Evolutionary conservation across 257 asterid genomes (phyloP).

Genomic region (Salvia rosmarinus): DNA sequence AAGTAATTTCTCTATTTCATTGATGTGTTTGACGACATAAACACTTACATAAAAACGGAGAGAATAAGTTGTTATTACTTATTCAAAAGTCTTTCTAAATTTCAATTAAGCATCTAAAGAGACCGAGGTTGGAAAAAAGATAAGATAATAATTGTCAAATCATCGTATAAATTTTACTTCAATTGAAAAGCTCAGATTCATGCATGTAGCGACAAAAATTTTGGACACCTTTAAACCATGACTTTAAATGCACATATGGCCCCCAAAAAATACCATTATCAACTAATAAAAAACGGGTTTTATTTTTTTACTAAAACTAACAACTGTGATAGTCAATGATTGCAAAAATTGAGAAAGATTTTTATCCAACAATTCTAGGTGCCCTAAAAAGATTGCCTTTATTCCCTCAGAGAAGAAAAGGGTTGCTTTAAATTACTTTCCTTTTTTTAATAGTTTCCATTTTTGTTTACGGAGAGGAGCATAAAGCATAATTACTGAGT

Average conservation of each 20-base stretch:
- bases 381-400: constrained; percentile 64
- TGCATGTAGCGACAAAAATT: constrained; percentile 31
- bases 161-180: constrained; percentile 24
- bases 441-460: too few species aligned
- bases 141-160: constrained; percentile 17
- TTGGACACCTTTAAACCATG: constrained; percentile 52
- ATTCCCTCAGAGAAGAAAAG: constrained; percentile 40
- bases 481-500: constrained; percentile 36
- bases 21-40: too few species aligned
- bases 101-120: not conserved
- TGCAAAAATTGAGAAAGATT: constrained; percentile 43
- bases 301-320: constrained; percentile 26
- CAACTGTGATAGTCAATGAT: constrained; percentile 73
- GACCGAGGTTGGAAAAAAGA: not conserved
- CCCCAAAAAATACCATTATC: constrained; percentile 44
- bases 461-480: constrained; percentile 13
- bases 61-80: too few species aligned
- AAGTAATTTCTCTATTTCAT: too few species aligned
- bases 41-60: too few species aligned
- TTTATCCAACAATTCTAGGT: constrained; percentile 52
- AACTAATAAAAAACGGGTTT: constrained; percentile 38
- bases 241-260: constrained; percentile 42
- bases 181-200: constrained; percentile 46
- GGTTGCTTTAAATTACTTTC: constrained; percentile 53
- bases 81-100: not conserved